Conservation (phyloP, 805 yeast genomes). For the Komagataella phaffii region DNA sequence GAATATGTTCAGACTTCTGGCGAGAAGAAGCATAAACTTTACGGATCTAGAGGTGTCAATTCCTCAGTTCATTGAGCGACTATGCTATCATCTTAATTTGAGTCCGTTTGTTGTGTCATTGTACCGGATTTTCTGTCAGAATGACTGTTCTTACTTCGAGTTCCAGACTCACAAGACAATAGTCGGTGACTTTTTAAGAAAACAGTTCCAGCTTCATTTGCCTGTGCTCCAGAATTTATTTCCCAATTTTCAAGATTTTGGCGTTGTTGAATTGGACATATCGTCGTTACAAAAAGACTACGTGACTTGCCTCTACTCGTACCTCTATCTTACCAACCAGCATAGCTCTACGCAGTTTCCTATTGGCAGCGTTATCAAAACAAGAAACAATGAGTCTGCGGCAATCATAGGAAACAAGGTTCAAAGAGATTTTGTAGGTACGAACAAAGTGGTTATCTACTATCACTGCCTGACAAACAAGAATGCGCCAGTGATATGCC, state of each 20-base stretch:
- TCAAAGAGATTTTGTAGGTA: not conserved
- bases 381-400: not conserved
- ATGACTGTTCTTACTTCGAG: not conserved
- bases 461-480: constrained; percentile 1
- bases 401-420: not conserved
- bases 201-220: not conserved
- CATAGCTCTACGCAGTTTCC: not conserved
- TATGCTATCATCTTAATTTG: not conserved
- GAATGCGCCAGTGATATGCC: constrained; percentile 1
- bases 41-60: not conserved
- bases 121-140: not conserved
- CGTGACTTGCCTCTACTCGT: not conserved
- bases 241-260: not conserved
- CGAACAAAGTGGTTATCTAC: not conserved
- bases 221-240: not conserved
- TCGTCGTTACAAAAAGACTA: not conserved
- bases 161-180: not conserved
- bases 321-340: not conserved
- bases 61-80: not conserved
- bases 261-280: not conserved
- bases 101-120: not conserved
- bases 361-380: constrained; percentile 1
- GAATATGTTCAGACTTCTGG: not conserved
- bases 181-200: not conserved
- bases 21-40: not conserved